A percentile compares a stretch with the other conserved stretches of the same genome.
These are phyloP conservation scores for Wakefieldia striispora DNA, from an alignment of 768 basidiomycete species.

Conservation along the genomic window DNA sequence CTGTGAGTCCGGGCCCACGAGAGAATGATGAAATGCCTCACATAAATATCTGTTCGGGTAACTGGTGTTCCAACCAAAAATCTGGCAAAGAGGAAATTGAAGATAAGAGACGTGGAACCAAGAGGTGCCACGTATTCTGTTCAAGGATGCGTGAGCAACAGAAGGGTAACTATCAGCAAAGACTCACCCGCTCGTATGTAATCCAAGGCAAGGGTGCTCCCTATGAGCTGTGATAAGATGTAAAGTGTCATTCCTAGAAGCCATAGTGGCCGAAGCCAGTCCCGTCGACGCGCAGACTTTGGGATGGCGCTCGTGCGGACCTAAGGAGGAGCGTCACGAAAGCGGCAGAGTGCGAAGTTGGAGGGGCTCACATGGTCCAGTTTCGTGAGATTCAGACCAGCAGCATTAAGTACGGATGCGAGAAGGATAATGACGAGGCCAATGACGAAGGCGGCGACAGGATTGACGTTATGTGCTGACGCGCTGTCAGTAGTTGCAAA, in stretches of 20 bases:
- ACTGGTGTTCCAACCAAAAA: slow-evolving; percentile 86
- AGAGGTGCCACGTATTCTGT: slow-evolving; percentile 94
- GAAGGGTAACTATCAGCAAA: neutral
- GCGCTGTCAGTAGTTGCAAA: slow-evolving; percentile 17
- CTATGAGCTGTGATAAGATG: slow-evolving; percentile 85
- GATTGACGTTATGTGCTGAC: slow-evolving; percentile 44
- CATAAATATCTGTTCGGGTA: slow-evolving; percentile 79
- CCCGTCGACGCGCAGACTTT: slow-evolving; percentile 66
- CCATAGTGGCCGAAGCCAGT: slow-evolving; percentile 87
- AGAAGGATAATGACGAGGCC: slow-evolving; percentile 82
- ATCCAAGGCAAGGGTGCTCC: slow-evolving; percentile 81
- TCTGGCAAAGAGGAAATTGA: slow-evolving; percentile 94
- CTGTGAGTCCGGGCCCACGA: neutral
- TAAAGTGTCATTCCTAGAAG: slow-evolving; percentile 91
- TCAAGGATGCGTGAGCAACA: slow-evolving; percentile 12
- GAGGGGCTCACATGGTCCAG: slow-evolving; percentile 72
- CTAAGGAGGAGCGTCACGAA: slow-evolving; percentile 33
- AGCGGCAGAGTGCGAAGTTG: neutral
- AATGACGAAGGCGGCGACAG: slow-evolving; percentile 75
- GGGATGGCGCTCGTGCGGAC: slow-evolving; percentile 75
- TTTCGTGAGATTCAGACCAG: slow-evolving; percentile 93
- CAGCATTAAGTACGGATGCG: slow-evolving; percentile 85
- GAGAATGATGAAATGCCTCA: slow-evolving; percentile 33
- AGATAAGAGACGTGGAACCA: slow-evolving; percentile 89
- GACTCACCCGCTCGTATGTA: slow-evolving; percentile 79